Conservation (phyloP, 2,329 filamentous ascomycete species). For the Aspergillus luchuensis region DNA sequence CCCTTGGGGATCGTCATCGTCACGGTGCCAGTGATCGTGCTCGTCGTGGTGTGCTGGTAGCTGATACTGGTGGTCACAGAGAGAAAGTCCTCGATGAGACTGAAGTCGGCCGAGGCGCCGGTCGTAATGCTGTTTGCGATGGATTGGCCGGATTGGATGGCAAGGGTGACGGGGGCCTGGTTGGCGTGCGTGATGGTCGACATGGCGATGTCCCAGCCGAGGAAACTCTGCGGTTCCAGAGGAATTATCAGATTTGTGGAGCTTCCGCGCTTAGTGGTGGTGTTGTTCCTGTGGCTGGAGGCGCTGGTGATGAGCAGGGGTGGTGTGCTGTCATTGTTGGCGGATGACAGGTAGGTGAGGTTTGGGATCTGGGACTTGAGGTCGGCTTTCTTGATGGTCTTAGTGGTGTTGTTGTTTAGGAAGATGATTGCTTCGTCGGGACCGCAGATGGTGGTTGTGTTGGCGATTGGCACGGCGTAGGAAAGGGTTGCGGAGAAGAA, state of each 20-base stretch:
- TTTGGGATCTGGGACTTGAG: constrained; percentile 12
- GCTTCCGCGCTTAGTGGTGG: constrained; percentile 8
- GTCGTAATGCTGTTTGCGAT: constrained; percentile 21
- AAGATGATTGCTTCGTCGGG: constrained; percentile 14
- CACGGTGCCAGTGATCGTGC: constrained; percentile 20
- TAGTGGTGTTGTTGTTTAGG: constrained; percentile 14
- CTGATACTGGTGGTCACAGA: constrained; percentile 4
- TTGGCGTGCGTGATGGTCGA: constrained; percentile 22
- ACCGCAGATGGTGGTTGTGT: not conserved
- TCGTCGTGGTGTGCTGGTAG: constrained; percentile 14
- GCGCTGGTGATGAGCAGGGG: not conserved
- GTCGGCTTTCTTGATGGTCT: constrained; percentile 17
- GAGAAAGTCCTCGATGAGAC: constrained; percentile 15
- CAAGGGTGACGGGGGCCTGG: constrained; percentile 16
- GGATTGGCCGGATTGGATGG: constrained; percentile 16
- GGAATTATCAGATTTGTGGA: constrained; percentile 19
- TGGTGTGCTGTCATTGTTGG: not conserved
- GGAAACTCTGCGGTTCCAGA: constrained; percentile 17
- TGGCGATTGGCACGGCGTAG: constrained; percentile 2
- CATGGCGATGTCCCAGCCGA: constrained; percentile 24
- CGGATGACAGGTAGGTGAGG: not conserved
- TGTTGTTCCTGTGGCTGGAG: not conserved
- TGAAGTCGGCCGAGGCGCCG: constrained; percentile 8
- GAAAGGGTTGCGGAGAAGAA: constrained; percentile 1
- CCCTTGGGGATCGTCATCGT: constrained; percentile 23